These are phyloP conservation scores for Secale cereale DNA, from an alignment of 176 grass and related monocot genomes.

Conservation along the genomic window DNA sequence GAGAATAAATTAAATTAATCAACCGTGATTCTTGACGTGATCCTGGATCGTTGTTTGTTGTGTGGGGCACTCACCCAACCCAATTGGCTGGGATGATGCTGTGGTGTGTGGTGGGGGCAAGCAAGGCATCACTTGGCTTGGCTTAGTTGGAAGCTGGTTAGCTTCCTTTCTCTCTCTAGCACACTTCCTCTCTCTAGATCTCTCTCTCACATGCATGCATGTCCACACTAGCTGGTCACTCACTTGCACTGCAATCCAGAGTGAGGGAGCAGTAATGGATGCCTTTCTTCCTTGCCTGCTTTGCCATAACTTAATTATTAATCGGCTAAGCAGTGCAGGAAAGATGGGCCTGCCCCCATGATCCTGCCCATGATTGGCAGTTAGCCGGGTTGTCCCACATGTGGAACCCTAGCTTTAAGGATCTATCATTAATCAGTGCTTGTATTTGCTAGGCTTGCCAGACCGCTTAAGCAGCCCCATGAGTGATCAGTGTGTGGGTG, in stretches of 20 bases:
- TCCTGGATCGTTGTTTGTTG: constrained; percentile 26
- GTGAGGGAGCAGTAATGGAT: background rate
- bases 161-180: constrained; percentile 29
- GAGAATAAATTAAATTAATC: background rate
- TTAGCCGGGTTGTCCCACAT: constrained; percentile 45
- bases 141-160: constrained; percentile 9
- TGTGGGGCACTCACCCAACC: too few species aligned
- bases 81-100: constrained; percentile 4
- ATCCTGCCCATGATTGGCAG: constrained; percentile 44
- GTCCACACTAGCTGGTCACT: constrained; percentile 19
- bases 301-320: constrained; percentile 6
- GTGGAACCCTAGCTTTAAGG: constrained; percentile 55
- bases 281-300: background rate
- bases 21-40: constrained; percentile 42
- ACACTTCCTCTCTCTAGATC: constrained; percentile 18
- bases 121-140: constrained; percentile 42
- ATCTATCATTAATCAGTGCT: constrained; percentile 21
- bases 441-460: background rate
- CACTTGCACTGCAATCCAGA: constrained; percentile 31
- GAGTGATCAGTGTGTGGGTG: background rate
- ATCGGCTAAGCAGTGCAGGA: background rate
- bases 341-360: constrained; percentile 25
- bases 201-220: constrained; percentile 29
- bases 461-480: background rate
- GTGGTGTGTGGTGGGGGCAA: constrained; percentile 42